Evolutionary conservation across 306 rosid species (phyloP).

Genomic region (Trifolium subterraneum): DNA sequence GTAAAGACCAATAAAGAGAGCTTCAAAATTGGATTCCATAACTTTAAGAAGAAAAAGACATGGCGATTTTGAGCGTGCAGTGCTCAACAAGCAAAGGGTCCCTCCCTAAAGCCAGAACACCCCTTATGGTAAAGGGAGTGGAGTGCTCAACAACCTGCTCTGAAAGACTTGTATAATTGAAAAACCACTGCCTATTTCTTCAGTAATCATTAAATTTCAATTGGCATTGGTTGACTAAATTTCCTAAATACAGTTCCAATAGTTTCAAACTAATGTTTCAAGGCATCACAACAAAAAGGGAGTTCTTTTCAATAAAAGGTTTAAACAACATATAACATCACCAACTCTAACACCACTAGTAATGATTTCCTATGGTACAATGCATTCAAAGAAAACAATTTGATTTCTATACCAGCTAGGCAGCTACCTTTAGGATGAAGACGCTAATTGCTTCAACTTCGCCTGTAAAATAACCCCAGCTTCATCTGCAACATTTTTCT

Average conservation of each 20-base stretch:
- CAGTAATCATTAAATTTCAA: slow-evolving; percentile 18
- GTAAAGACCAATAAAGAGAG: background rate
- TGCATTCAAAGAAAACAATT: slow-evolving; percentile 33
- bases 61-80: no score
- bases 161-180: background rate
- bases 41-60: background rate
- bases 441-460: slow-evolving; percentile 76
- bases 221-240: slow-evolving; percentile 15
- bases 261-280: slow-evolving; percentile 18
- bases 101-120: background rate
- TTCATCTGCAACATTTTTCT: slow-evolving; percentile 79
- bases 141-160: background rate
- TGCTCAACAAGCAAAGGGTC: background rate
- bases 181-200: slow-evolving; percentile 11
- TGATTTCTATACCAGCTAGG: slow-evolving; percentile 32
- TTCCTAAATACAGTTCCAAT: slow-evolving; percentile 28
- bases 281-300: background rate
- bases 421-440: slow-evolving; percentile 48
- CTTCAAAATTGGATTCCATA: background rate
- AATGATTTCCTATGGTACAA: slow-evolving; percentile 41
- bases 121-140: background rate
- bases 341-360: slow-evolving; percentile 36
- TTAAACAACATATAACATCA: slow-evolving; percentile 28
- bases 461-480: slow-evolving; percentile 71
- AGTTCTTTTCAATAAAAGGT: background rate